Base-by-base conservation (phyloP, 306 rosid species). In the Begonia peltatifolia region DNA sequence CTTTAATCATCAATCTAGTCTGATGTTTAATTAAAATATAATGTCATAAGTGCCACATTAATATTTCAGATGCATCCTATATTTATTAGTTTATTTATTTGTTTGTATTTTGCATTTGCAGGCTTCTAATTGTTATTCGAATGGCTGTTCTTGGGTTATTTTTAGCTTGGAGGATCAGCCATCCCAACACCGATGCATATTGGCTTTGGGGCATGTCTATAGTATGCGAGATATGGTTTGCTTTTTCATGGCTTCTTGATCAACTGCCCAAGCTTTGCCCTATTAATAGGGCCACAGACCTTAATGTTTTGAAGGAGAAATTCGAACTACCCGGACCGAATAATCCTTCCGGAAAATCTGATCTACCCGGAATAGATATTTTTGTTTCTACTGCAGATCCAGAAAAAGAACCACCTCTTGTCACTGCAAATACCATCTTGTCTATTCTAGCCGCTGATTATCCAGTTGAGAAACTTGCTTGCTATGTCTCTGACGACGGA, bases 181-280 rank as follows among this genome's bases (percentile, higher is more conserved):
- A 89, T 69, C 76, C 76, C 55, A 89, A 89, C 46, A 66, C 52
- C 13, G 95, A 89, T 62, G 95, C 97, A 64, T 46, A 82, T 3
- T 89, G 97, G 97, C 79, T 89, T 6, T 89, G 97, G 97, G 95
- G 89, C 9, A 84, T 89, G 97, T 89, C 93, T 25, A 72, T 89
- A 12, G 95, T 89, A 58, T 89, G 97, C 61, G 97, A 89, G 75
- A 53, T 89, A 62, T 89, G 97, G 97, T 89, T 89, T 76, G 97
- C 97, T 50, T 82, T 89, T 60, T 89, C 97, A 30, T 89, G 97
- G 97, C 97, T 89, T 50, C 84, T 89, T 47, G 97, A 89, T 68
- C 95, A 84, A 48, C 70, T 89, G 12, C 95, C 97, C 7, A 89
- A 89, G 75, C 69, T 89, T 30, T 82, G 94, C 53, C 97, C 97